Evolutionary conservation across 768 basidiomycete species (phyloP).

Genomic region (Boletus barrowsii): DNA sequence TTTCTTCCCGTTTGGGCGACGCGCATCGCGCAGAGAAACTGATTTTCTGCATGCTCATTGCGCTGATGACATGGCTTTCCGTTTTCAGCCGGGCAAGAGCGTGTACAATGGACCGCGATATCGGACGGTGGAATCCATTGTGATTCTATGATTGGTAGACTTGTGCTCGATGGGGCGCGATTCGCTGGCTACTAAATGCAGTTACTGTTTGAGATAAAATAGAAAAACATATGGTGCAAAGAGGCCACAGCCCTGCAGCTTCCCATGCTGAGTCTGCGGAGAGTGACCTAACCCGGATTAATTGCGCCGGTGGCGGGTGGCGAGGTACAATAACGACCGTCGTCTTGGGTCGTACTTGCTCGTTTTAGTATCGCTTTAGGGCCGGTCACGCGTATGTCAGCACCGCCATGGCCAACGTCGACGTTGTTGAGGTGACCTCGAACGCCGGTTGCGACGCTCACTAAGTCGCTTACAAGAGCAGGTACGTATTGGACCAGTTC

Average conservation of each 20-base stretch:
- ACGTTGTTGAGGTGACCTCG: slow-evolving; percentile 12
- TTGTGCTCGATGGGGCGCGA: neutral
- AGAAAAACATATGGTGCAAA: slow-evolving; percentile 10
- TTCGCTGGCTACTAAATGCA: slow-evolving; percentile 8
- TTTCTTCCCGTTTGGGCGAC: slow-evolving; percentile 18
- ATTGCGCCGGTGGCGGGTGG: slow-evolving; percentile 33
- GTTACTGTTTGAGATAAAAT: neutral
- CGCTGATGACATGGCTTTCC: neutral
- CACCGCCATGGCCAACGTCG: slow-evolving; percentile 10
- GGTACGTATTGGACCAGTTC: slow-evolving; percentile 10
- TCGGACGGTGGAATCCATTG: slow-evolving; percentile 53
- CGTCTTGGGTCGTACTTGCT: slow-evolving; percentile 10
- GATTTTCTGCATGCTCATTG: slow-evolving; percentile 3
- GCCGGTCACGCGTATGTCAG: slow-evolving; percentile 15
- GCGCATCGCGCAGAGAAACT: slow-evolving; percentile 18
- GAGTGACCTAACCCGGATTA: slow-evolving; percentile 13
- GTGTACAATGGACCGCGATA: slow-evolving; percentile 82
- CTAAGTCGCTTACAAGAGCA: slow-evolving; percentile 5
- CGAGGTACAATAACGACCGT: slow-evolving; percentile 30
- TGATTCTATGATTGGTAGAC: slow-evolving; percentile 47
- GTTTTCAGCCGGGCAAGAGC: slow-evolving; percentile 72
- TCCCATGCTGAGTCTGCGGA: neutral
- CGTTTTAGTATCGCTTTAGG: slow-evolving; percentile 6
- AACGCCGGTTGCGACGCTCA: slow-evolving; percentile 12
- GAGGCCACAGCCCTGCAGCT: slow-evolving; percentile 20